Evolutionary conservation across 805 yeast genomes (phyloP), one percentile per base, ranked within the genome.

Genomic region (Saccharomyces jurei): DNA sequence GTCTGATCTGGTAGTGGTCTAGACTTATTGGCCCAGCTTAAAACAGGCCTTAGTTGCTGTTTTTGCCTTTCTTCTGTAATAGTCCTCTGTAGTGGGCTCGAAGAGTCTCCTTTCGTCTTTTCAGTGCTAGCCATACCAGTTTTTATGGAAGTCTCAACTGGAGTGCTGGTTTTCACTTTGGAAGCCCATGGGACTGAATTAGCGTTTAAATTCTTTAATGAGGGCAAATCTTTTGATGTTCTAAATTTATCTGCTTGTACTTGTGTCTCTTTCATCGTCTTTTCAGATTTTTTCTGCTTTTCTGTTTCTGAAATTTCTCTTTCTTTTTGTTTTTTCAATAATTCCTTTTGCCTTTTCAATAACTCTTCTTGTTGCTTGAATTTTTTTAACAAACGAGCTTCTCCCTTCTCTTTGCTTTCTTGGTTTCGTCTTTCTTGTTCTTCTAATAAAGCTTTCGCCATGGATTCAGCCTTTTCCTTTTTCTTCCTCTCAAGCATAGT

Each of bases 1-100:
- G 54, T 41, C 11, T 60, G 54, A 21, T 54, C 27, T 14, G 60
- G 46, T 17, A 57, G 48, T 9, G 59, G 22, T 17, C 54, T 31
- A 8, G 63, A 56, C 48, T 60, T 64, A 28, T 56, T 58, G 3
- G 70, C 71, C 72, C 72, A 69, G 14, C 62, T 65, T 11, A 69
- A 56, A 9, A 62, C 58, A 5, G 70, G 55, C 36, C 61, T 64
- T 13, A 57, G 27, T 31, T 57, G 61, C 27, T 57, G 52, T 27
- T 58, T 58, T 49, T 63, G 60, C 21, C 53, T 58, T 21, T 62
- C 63, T 52, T 65, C 67, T 28, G 56, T 51, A 6, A 59, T 48
- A 4, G 62, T 54, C 48, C 62, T 56, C 27, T 60, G 58, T 51
- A 59, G 64, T 51, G 65, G 51, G 47, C 57, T 60, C 26, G 52